Percentiles rank a stretch among this genome's conserved stretches.
phyloP scores from a whole-genome alignment of 805 yeast genomes.

The Kodamaea neixiangensis region DNA sequence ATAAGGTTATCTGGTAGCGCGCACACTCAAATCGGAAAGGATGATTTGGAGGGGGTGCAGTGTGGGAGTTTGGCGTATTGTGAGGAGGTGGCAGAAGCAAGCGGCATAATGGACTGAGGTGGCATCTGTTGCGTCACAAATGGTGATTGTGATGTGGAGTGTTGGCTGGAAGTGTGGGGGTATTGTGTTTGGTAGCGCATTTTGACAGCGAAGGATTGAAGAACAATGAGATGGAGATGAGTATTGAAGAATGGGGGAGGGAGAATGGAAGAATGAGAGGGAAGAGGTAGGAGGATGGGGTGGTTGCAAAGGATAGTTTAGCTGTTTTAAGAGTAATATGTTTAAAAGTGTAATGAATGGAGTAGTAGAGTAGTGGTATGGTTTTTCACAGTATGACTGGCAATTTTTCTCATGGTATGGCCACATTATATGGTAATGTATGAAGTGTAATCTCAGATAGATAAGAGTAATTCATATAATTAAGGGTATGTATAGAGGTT shows the following conservation, averaged over 20 bases:
- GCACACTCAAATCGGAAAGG: background rate
- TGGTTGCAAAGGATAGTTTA: too few relatives aligned
- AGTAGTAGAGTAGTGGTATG: too few relatives aligned
- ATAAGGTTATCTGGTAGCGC: background rate
- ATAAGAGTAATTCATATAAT: too few relatives aligned
- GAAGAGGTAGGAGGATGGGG: background rate
- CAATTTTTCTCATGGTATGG: too few relatives aligned
- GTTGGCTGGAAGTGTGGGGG: background rate
- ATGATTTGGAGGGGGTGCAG: background rate
- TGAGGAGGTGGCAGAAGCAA: background rate
- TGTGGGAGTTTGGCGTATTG: background rate
- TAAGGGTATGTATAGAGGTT: too few relatives aligned
- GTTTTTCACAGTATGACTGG: too few relatives aligned
- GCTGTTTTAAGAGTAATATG: too few relatives aligned
- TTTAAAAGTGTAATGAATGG: too few relatives aligned
- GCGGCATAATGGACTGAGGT: background rate
- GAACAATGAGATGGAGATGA: too few relatives aligned
- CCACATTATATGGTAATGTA: too few relatives aligned
- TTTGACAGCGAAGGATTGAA: background rate
- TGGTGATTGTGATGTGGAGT: background rate
- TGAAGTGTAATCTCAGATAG: too few relatives aligned
- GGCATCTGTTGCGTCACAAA: background rate
- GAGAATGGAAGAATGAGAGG: background rate
- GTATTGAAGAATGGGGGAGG: background rate
- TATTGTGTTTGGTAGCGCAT: background rate